Evolutionary conservation across 495 filamentous ascomycete species (phyloP), one percentile per base, ranked within the genome.

Genomic region (Penicillium robsamsonii): DNA sequence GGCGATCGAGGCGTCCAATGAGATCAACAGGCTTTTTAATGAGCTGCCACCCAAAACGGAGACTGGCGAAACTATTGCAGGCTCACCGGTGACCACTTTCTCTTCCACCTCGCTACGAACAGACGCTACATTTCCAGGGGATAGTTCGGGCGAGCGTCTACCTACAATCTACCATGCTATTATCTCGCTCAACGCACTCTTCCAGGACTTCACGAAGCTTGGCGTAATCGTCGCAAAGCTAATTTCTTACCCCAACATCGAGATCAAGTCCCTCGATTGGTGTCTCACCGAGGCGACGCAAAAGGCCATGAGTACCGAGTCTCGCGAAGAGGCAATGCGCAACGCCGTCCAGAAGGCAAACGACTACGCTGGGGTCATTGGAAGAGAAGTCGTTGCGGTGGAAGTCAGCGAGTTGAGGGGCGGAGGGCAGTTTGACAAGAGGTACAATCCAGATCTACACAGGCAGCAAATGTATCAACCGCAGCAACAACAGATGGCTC

Each of bases 231-330:
- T 53, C 1, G 58, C 51, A 2, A 43, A 43, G 31, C 43, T 68
- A 3, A 15, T 58, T 3, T 22, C 35, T 2, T 48, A 55, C 12
- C 20, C 55, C 4, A 60, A 57, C 18, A 44, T 65, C 18, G 62
- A 65, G 18, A 58, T 68, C 24, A 25, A 50, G 4, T 60, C 60
- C 0, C 60, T 68, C 4, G 57, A 57, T 2, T 68, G 65, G 65
- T 37, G 44, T 24, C 46, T 68, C 22, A 68, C 56, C 7, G 62
- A 63, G 1, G 57, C 22, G 5, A 65, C 65, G 2, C 10, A 57
- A 38, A 56, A 63, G 9, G 38, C 42, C 5, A 33, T 68, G 24
- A 42, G 29, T 33, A 53, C 53, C 6, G 17, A 59, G 5, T 38
- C 57, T 9, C 59, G 65, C 6, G 61, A 56, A 17, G 17, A 56